These are phyloP conservation scores for Trypanosoma platydactyli DNA, from an alignment of 208 protist species.

Conservation along the genomic window DNA sequence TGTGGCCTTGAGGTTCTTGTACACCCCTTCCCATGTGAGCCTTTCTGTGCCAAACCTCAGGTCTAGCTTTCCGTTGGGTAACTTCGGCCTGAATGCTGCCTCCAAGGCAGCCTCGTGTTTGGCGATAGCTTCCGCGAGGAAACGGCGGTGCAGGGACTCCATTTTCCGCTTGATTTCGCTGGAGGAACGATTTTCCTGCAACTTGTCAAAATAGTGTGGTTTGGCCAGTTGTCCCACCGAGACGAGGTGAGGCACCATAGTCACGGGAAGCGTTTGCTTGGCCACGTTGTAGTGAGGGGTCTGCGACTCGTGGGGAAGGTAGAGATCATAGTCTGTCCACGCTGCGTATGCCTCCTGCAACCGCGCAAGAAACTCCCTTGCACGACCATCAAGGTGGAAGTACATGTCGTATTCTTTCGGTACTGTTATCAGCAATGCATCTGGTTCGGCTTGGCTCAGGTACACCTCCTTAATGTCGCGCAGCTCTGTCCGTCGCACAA, in stretches of 20 bases:
- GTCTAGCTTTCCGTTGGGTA: background rate
- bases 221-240: slow-evolving; percentile 44
- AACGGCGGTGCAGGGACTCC: slow-evolving; percentile 38
- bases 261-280: slow-evolving; percentile 43
- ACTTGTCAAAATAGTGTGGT: slow-evolving; percentile 45
- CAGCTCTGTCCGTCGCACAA: slow-evolving; percentile 55
- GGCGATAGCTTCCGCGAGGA: slow-evolving; percentile 40
- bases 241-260: slow-evolving; percentile 29
- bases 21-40: slow-evolving; percentile 34
- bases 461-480: slow-evolving; percentile 43
- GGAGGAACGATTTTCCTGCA: slow-evolving; percentile 45
- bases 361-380: slow-evolving; percentile 46
- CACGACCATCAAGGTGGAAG: slow-evolving; percentile 48
- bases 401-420: slow-evolving; percentile 73
- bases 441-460: slow-evolving; percentile 36
- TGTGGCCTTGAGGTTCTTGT: slow-evolving; percentile 31
- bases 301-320: slow-evolving; percentile 36
- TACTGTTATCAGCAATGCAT: slow-evolving; percentile 56
- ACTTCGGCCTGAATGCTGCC: background rate
- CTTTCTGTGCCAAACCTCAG: background rate
- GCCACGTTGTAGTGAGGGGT: slow-evolving; percentile 22
- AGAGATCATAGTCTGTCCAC: slow-evolving; percentile 54
- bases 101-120: slow-evolving; percentile 36
- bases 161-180: slow-evolving; percentile 21
- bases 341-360: slow-evolving; percentile 60